These are phyloP conservation scores for Metarhizium album DNA, from an alignment of 2,329 filamentous ascomycete genomes.

Conservation along the genomic window DNA sequence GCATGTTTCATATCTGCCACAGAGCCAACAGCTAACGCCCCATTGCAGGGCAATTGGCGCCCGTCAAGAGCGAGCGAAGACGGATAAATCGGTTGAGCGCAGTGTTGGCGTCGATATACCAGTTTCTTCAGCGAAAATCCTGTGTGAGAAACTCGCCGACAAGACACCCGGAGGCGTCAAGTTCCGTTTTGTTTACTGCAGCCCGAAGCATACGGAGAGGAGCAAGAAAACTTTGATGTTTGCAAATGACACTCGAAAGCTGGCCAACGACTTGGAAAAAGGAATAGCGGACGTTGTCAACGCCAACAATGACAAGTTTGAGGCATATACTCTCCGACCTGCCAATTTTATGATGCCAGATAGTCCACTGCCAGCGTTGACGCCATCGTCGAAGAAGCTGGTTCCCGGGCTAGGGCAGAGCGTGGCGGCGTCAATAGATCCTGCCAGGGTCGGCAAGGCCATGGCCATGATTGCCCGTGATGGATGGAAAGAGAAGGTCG, in stretches of 20 bases:
- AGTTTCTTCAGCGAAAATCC: slow-evolving; percentile 47
- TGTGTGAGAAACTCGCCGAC: slow-evolving; percentile 25
- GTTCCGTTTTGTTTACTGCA: slow-evolving; percentile 34
- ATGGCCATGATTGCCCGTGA: slow-evolving; percentile 26
- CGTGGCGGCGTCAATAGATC: slow-evolving; percentile 21
- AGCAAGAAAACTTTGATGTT: slow-evolving; percentile 25
- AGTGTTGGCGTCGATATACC: slow-evolving; percentile 51
- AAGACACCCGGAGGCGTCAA: slow-evolving; percentile 19
- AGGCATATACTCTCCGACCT: slow-evolving; percentile 27
- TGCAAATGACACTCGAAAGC: slow-evolving; percentile 24
- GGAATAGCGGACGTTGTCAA: slow-evolving; percentile 27
- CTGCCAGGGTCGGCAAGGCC: slow-evolving; percentile 23
- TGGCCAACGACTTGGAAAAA: slow-evolving; percentile 30
- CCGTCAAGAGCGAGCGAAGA: slow-evolving; percentile 34
- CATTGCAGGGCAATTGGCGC: slow-evolving; percentile 28
- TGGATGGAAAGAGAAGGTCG: slow-evolving; percentile 23
- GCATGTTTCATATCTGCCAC: background rate
- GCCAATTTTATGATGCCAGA: slow-evolving; percentile 19
- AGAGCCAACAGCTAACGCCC: background rate
- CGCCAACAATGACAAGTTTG: slow-evolving; percentile 20
- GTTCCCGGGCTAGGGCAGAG: slow-evolving; percentile 15
- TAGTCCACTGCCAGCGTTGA: slow-evolving; percentile 13
- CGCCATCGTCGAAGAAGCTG: slow-evolving; percentile 14
- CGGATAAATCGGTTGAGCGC: slow-evolving; percentile 30
- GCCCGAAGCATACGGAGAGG: slow-evolving; percentile 23